Conservation (phyloP, 306 rosid genomes). For the Hylodesmum podocarpum region DNA sequence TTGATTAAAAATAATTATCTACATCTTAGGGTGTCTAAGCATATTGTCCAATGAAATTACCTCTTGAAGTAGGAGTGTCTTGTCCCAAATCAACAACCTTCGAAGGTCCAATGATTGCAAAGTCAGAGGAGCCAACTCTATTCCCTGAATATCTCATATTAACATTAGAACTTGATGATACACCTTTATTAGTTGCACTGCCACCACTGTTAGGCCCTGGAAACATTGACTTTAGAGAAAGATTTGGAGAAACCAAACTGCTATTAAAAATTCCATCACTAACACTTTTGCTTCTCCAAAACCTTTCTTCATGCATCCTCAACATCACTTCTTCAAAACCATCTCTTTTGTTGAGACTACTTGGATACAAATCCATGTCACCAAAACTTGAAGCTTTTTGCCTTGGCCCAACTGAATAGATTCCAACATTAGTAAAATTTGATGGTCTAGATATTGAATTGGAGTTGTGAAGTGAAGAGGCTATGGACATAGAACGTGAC, state of each 20-base stretch:
- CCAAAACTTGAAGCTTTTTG: conserved; percentile 56
- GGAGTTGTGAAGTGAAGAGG: conserved; percentile 58
- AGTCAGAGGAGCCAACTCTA: background rate
- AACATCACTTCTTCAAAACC: conserved; percentile 55
- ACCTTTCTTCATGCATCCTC: conserved; percentile 42
- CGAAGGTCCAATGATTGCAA: conserved; percentile 42
- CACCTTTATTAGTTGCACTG: conserved; percentile 41
- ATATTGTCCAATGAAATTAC: no score
- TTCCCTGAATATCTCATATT: conserved; percentile 50
- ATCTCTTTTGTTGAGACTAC: conserved; percentile 34
- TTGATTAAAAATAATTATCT: no score
- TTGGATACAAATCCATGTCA: conserved; percentile 54
- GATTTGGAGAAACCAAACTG: conserved; percentile 36
- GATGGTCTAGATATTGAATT: background rate
- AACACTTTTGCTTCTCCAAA: conserved; percentile 59
- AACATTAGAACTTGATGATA: conserved; percentile 58
- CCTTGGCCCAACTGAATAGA: background rate
- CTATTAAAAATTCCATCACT: conserved; percentile 43
- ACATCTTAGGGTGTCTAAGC: no score
- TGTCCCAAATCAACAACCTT: conserved; percentile 32
- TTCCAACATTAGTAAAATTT: conserved; percentile 50
- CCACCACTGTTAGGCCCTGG: conserved; percentile 41
- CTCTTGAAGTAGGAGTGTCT: background rate
- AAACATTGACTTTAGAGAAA: conserved; percentile 55
- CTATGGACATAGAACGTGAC: conserved; percentile 32